Conservation (phyloP, 2,329 filamentous ascomycete species). For the Diaporthe australafricana region DNA sequence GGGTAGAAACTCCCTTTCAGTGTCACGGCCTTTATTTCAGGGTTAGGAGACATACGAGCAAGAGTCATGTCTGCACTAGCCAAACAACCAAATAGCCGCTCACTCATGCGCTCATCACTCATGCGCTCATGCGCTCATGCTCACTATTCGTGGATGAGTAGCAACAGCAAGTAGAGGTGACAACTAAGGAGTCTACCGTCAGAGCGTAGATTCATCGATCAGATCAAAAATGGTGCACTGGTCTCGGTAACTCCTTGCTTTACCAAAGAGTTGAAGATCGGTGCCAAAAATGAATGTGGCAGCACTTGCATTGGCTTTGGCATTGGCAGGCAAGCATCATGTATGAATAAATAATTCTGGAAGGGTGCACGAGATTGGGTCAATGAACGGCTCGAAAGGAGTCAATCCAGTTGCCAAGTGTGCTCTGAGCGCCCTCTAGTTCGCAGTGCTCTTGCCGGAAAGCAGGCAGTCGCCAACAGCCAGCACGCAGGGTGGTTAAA, state of each 20-base stretch:
- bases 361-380: background rate
- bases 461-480: conserved; percentile 6
- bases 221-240: background rate
- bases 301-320: background rate
- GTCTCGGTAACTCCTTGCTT: background rate
- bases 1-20: background rate
- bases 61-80: background rate
- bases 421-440: background rate
- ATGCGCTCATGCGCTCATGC: too few relatives aligned
- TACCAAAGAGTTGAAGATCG: background rate
- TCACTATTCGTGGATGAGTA: background rate
- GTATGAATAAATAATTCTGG: background rate
- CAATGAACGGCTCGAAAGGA: background rate
- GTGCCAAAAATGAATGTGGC: background rate
- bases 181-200: too few relatives aligned
- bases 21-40: background rate
- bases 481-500: background rate
- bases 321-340: background rate
- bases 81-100: background rate
- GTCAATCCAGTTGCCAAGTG: background rate
- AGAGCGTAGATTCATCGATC: background rate
- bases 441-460: background rate
- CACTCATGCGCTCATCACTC: too few relatives aligned
- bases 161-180: background rate
- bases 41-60: background rate